Evolutionary conservation across 495 filamentous ascomycete genomes (phyloP).

Genomic region (Acidiella bohemica): DNA sequence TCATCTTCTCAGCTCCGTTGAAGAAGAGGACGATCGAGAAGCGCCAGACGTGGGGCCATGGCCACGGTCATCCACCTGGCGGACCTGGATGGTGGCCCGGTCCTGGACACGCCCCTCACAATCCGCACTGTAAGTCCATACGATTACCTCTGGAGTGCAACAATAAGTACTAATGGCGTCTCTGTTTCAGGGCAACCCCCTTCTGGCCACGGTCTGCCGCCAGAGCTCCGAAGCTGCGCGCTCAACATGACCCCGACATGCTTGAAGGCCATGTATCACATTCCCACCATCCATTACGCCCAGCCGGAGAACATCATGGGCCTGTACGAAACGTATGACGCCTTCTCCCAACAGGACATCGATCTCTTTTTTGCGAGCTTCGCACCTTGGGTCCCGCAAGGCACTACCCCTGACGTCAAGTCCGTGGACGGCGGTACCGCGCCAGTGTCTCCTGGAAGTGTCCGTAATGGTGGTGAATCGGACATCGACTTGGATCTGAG

Average conservation of each 20-base stretch:
- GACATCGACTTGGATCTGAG: conserved; percentile 10
- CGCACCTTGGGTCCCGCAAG: conserved; percentile 9
- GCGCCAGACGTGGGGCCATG: too few species aligned
- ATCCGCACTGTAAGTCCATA: too few species aligned
- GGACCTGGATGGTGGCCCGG: too few species aligned
- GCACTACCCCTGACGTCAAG: conserved; percentile 7
- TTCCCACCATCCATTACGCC: conserved; percentile 3
- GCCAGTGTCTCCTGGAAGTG: not conserved
- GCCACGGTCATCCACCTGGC: too few species aligned
- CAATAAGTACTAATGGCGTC: too few species aligned
- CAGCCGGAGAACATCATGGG: conserved; percentile 2
- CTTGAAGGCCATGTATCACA: conserved; percentile 11
- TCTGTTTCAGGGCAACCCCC: too few species aligned
- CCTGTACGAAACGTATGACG: not conserved
- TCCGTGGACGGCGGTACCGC: conserved; percentile 8
- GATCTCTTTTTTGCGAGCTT: conserved; percentile 8
- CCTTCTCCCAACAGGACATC: not conserved
- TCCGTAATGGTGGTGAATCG: conserved; percentile 2
- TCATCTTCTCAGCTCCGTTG: conserved; percentile 5
- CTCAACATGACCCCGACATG: conserved; percentile 15
- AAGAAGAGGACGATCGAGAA: conserved; percentile 7
- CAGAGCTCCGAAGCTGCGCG: conserved; percentile 8
- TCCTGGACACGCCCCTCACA: too few species aligned
- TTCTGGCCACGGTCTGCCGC: conserved; percentile 3
- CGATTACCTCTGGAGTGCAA: too few species aligned